These are phyloP conservation scores for Aspergillus indologenus DNA, from an alignment of 495 filamentous ascomycete genomes.

Conservation along the genomic window DNA sequence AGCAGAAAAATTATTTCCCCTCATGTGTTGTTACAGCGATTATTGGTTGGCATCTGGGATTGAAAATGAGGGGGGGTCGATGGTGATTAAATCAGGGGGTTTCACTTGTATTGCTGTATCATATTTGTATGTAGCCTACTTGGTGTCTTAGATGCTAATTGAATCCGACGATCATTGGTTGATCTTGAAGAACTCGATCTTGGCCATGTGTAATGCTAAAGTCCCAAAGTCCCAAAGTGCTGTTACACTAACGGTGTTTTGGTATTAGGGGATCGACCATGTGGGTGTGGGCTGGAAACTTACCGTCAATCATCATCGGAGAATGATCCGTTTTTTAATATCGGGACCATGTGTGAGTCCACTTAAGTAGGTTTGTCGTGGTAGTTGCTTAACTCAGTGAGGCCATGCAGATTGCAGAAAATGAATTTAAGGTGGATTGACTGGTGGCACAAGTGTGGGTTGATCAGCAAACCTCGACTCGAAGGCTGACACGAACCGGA, in stretches of 20 bases:
- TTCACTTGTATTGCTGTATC: neutral
- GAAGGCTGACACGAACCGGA: neutral
- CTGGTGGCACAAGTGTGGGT: neutral
- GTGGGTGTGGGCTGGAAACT: conserved; percentile 3
- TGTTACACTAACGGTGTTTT: neutral
- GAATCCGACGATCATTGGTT: neutral
- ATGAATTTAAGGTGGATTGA: neutral
- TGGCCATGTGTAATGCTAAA: neutral
- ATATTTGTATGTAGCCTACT: neutral
- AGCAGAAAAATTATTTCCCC: neutral
- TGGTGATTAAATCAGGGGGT: neutral
- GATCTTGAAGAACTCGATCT: neutral
- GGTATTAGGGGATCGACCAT: conserved; percentile 5
- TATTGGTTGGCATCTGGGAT: neutral
- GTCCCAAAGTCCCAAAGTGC: neutral
- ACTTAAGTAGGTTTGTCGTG: conserved; percentile 1
- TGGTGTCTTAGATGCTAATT: neutral
- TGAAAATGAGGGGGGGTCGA: neutral
- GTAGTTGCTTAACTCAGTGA: neutral
- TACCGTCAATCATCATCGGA: conserved; percentile 1
- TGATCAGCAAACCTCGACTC: neutral
- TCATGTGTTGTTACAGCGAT: neutral
- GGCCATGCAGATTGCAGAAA: neutral
- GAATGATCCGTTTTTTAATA: conserved; percentile 1
- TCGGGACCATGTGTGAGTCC: conserved; percentile 7